These are phyloP conservation scores for Hyphopichia pseudoburtonii DNA, from an alignment of 1,139 yeast genomes.

Conservation along the genomic window DNA sequence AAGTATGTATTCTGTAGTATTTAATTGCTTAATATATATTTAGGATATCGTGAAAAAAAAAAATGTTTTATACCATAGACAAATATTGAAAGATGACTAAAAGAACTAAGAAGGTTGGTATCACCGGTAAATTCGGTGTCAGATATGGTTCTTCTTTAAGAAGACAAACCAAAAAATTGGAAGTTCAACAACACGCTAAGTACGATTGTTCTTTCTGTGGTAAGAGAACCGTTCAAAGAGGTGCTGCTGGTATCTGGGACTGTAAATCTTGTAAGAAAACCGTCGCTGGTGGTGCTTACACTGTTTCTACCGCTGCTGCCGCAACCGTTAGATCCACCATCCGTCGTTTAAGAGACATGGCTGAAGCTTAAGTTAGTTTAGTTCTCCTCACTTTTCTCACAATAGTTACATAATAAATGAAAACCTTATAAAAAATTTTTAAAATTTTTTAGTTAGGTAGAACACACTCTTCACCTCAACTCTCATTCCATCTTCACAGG, in stretches of 20 bases:
- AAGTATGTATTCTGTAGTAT: too few relatives aligned
- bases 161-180: conserved; percentile 99
- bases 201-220: conserved; percentile 99
- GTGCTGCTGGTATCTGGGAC: conserved; percentile 98
- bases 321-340: conserved; percentile 99
- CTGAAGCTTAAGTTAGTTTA: conserved; percentile 77
- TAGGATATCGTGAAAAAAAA: too few relatives aligned
- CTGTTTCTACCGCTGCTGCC: conserved; percentile 99
- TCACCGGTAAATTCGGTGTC: conserved; percentile 99
- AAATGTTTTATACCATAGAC: too few relatives aligned
- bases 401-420: too few relatives aligned
- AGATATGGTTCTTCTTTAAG: conserved; percentile 99
- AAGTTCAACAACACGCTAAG: conserved; percentile 97
- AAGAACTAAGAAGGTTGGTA: conserved; percentile 99
- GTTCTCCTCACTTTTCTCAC: too few relatives aligned
- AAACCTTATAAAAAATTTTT: too few relatives aligned
- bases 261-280: conserved; percentile 94
- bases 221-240: conserved; percentile 97
- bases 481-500: too few relatives aligned
- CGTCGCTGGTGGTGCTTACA: conserved; percentile 99
- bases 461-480: too few relatives aligned
- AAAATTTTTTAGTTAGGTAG: too few relatives aligned
- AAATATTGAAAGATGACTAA: too few relatives aligned
- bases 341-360: conserved; percentile 99
- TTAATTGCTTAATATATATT: too few relatives aligned